Base-by-base conservation (phyloP, 2,329 filamentous ascomycete genomes). In the Beauveria caledonica region DNA sequence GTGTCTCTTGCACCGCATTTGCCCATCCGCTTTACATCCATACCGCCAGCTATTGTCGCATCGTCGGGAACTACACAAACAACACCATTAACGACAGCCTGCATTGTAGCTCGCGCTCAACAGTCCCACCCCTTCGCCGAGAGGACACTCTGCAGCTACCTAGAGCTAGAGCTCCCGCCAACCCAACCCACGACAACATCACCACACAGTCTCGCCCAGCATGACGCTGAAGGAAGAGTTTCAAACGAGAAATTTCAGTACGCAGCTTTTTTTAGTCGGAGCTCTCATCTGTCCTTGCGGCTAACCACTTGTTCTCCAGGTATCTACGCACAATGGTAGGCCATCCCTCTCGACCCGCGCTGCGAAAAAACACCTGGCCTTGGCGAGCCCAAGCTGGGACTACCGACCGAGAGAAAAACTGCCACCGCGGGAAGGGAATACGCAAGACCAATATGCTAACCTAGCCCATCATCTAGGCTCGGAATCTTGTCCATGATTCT, bases 311-410 rank as follows among this genome's bases (percentile, higher is more conserved):
- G 54, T 13, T 62, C 36, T 62, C 61, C 66, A 89, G 86, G 86
- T 75, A 89, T 89, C 75, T 89, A 89, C 69, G 86, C 84, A 74
- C 86, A 89, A 86, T 89, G 86, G 86, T 89, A 80, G 80, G 84
- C 56, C 29, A 23, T 23, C 29, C 48, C n/a, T 50, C 48, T 1
- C 48, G 60, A 50, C 58, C 21, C 19, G 51, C 23, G 40, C 44
- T 49, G 29, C 29, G 36, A 39, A 19, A 29, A 44, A 29, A 44
- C 17, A 50, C 27, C 17, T 13, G 25, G 25, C 19, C 21, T 51
- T 44, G 58, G 25, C 42, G 17, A 45, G 11, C 29, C 33, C 57
- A 25, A 7, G 15, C 33, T 40, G 13, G 52, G 44, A 27, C 17
- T 5, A n/a, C 33, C 44, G 39, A 25, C 1, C 19, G 13, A 58